Base-by-base conservation (phyloP, 805 yeast species). In the Debaryomyces prosopidis region DNA sequence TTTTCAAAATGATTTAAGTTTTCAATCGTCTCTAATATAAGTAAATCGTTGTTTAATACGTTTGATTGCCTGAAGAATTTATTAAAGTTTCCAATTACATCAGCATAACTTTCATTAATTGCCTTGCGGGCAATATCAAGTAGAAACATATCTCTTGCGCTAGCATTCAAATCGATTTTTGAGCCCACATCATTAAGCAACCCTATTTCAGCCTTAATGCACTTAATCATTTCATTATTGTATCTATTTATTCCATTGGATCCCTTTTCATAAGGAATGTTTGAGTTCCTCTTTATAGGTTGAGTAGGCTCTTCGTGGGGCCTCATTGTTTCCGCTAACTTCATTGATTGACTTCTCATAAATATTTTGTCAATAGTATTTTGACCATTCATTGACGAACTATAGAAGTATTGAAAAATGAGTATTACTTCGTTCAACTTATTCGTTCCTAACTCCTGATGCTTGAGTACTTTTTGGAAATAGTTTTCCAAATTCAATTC, bases 191-290 rank as follows among this genome's bases (percentile, higher is more conserved):
- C 79, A 36, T 69, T 63, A 36, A 78, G 51, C 45, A 83, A 62
- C 3, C 76, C 72, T 43, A 65, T 58, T 54, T 82, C 87, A 42
- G 74, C 74, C n/a, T 73, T 67, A 15, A 82, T 68, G 40, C 75
- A 67, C 5, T 74, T 73, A 17, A 75, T 57, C 5, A 83, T 57
- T 2, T 82, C 84, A 36, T 75, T 78, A 8, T 80, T 73, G 58
- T 81, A 84, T 36, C 63, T 62, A 8, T 66, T 67, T 28, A 86
- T 74, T 7, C 89, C 86, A 61, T 76, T 81, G 41, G 77, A 75
- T 3, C 83, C 88, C 59, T 73, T 80, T 58, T 79, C 83, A 62
- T 79, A 87, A 1, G 80, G 85, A 9, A 68, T 72, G 36, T 56
- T 59, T 10, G 57, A 46, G 3, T 47, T 51, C 4, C 65, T 36